Evolutionary conservation across 1,284 basidiomycete genomes (phyloP).

Genomic region (Moesziomyces sp.): DNA sequence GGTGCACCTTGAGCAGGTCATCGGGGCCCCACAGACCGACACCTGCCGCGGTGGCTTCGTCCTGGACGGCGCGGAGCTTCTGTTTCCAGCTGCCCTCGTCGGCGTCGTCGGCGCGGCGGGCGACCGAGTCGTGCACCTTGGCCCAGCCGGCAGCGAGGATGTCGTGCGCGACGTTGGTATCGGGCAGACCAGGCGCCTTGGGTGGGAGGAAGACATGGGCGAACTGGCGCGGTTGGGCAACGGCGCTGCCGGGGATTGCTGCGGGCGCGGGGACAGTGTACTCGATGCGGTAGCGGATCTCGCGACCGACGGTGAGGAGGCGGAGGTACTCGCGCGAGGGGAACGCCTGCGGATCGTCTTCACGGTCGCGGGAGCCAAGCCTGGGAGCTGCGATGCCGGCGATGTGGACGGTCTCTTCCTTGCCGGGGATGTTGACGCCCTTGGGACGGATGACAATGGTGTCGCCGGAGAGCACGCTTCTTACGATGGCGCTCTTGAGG

Average conservation of each 20-base stretch:
- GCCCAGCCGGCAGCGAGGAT: conserved; percentile 88
- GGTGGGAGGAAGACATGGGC: conserved; percentile 62
- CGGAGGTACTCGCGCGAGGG: conserved; percentile 93
- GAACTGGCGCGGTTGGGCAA: conserved; percentile 68
- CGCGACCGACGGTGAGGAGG: conserved; percentile 84
- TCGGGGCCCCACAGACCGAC: conserved; percentile 88
- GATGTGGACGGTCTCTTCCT: conserved; percentile 59
- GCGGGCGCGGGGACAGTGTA: conserved; percentile 77
- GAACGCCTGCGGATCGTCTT: conserved; percentile 81
- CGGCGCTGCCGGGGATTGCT: conserved; percentile 78
- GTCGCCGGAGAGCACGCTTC: conserved; percentile 58
- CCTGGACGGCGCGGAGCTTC: conserved; percentile 76
- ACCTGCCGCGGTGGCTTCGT: conserved; percentile 79
- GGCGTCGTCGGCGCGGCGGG: conserved; percentile 69
- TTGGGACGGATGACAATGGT: conserved; percentile 61
- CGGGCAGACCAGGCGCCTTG: conserved; percentile 52
- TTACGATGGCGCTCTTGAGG: conserved; percentile 62
- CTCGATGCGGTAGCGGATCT: conserved; percentile 80
- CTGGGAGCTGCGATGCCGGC: conserved; percentile 62
- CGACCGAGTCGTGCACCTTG: conserved; percentile 83
- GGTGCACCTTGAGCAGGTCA: conserved; percentile 71
- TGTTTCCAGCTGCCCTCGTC: conserved; percentile 78
- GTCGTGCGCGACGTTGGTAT: conserved; percentile 73
- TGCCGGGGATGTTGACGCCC: conserved; percentile 54
- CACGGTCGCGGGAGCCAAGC: conserved; percentile 58